Percentiles rank a stretch among this genome's conserved stretches.
Evolutionary conservation across 2,329 filamentous ascomycete genomes (phyloP).

Genomic region (Verticillium nonalfalfae): DNA sequence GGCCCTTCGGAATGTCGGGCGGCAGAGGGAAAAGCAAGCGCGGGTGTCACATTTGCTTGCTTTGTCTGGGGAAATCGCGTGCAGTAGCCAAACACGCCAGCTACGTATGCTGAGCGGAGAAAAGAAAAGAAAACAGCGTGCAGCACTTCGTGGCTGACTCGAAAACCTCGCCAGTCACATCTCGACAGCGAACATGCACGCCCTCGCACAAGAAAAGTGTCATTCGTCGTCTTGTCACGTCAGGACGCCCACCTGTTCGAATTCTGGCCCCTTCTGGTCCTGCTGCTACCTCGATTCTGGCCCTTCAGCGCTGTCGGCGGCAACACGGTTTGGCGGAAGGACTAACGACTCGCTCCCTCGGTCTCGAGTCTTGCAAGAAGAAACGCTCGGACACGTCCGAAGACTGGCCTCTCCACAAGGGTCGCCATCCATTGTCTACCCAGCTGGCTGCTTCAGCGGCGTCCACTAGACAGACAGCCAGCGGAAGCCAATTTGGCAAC

Average conservation of each 20-base stretch:
- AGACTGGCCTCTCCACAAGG: not conserved
- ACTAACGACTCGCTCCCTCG: not conserved
- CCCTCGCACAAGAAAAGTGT: not conserved
- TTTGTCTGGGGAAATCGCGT: not conserved
- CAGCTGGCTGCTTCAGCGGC: too few relatives aligned
- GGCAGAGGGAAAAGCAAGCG: not conserved
- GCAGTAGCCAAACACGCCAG: not conserved
- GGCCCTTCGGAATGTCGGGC: not conserved
- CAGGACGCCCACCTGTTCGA: not conserved
- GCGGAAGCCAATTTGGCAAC: too few relatives aligned
- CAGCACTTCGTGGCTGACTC: not conserved
- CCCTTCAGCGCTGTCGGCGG: not conserved
- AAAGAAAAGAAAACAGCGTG: not conserved
- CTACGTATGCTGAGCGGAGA: not conserved
- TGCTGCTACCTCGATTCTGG: not conserved
- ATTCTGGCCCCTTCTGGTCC: not conserved
- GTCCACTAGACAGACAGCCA: not conserved
- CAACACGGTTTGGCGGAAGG: not conserved
- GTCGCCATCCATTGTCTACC: too few relatives aligned
- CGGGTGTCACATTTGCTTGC: not conserved
- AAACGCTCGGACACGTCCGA: not conserved
- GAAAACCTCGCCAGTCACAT: not conserved
- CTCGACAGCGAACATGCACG: not conserved
- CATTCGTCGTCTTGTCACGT: not conserved
- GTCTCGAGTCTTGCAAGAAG: not conserved